Conservation (phyloP, 768 basidiomycete genomes). For the Pleurotus sapidus region DNA sequence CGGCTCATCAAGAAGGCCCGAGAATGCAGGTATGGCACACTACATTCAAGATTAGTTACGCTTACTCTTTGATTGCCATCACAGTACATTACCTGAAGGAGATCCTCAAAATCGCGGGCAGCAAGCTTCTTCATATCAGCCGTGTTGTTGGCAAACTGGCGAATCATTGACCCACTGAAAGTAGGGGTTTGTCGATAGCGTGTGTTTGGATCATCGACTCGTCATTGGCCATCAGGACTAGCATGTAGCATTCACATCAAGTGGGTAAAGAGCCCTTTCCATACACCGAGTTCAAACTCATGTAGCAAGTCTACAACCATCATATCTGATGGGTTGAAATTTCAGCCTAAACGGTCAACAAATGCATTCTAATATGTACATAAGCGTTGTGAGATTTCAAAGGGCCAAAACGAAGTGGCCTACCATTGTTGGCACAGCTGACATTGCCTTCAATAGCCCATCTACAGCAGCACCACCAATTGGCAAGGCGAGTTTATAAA, state of each 20-base stretch:
- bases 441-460: background rate
- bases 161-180: slow-evolving; percentile 30
- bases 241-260: slow-evolving; percentile 21
- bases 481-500: background rate
- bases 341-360: background rate
- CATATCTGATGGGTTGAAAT: slow-evolving; percentile 14
- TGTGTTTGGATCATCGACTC: slow-evolving; percentile 13
- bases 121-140: slow-evolving; percentile 32
- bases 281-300: slow-evolving; percentile 36
- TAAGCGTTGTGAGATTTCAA: background rate
- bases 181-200: slow-evolving; percentile 24
- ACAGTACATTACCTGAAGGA: slow-evolving; percentile 31
- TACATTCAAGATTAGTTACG: slow-evolving; percentile 4
- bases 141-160: slow-evolving; percentile 28
- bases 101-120: slow-evolving; percentile 39
- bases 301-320: slow-evolving; percentile 34
- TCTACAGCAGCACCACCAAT: background rate
- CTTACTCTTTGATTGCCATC: background rate
- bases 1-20: slow-evolving; percentile 29
- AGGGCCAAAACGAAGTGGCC: background rate
- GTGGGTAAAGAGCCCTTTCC: slow-evolving; percentile 33
- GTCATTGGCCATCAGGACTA: background rate
- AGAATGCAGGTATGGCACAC: slow-evolving; percentile 31
- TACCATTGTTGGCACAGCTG: background rate
- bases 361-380: background rate